Evolutionary conservation across 768 basidiomycete species (phyloP).

Genomic region (Strobilomyces confusus): DNA sequence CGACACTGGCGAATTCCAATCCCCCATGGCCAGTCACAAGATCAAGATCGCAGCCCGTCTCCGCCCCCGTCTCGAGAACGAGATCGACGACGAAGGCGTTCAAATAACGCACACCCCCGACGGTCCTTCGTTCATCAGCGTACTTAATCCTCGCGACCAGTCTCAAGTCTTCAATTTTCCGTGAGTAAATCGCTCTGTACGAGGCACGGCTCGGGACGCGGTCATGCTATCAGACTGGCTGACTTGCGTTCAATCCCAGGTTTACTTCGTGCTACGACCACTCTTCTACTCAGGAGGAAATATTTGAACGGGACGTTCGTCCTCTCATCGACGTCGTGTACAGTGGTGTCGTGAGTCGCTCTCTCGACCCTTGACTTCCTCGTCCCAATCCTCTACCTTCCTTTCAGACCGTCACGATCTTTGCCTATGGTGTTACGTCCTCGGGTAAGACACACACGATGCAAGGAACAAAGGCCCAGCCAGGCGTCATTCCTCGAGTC

Average conservation of each 20-base stretch:
- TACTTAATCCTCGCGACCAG: constrained; percentile 66
- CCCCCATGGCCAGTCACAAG: constrained; percentile 37
- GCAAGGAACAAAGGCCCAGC: constrained; percentile 70
- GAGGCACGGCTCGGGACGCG: neutral
- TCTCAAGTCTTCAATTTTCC: constrained; percentile 76
- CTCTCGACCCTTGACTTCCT: neutral
- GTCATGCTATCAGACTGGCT: neutral
- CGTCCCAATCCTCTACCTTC: neutral
- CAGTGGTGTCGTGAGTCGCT: constrained; percentile 59
- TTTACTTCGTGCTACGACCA: constrained; percentile 77
- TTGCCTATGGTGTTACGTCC: constrained; percentile 88
- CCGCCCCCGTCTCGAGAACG: constrained; percentile 58
- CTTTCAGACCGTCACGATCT: constrained; percentile 74
- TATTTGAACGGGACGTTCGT: constrained; percentile 70
- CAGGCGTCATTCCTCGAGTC: constrained; percentile 83
- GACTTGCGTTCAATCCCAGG: constrained; percentile 32
- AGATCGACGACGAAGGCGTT: constrained; percentile 60
- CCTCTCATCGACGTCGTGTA: constrained; percentile 78
- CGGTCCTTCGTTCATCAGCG: constrained; percentile 49
- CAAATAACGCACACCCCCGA: constrained; percentile 44
- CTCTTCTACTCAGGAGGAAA: constrained; percentile 66
- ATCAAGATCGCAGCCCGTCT: constrained; percentile 73
- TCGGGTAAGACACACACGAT: constrained; percentile 93
- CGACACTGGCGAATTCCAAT: neutral
- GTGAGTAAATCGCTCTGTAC: constrained; percentile 35